Base-by-base conservation (phyloP, 805 yeast species). In the Pichia thaimueangensis region DNA sequence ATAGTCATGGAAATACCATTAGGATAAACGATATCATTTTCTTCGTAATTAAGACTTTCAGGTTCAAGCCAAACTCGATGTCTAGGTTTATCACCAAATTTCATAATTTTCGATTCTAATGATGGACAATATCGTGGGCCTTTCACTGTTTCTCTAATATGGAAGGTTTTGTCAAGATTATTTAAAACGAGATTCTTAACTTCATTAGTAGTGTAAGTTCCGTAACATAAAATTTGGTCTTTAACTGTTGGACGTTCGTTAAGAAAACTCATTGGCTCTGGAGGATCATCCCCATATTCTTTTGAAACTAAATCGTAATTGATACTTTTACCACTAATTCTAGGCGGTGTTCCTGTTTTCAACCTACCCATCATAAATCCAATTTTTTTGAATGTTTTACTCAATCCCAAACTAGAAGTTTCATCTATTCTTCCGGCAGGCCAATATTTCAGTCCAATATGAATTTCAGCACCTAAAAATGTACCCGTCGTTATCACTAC, bases 41-140 rank as follows among this genome's bases (percentile, higher is more conserved):
- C 35, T 30, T 35, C 43, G 6, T 13, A 28, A 53, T 86, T 82
- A 15, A 89, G 65, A 0, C 98, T 98, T 60, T 93, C 99, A 0
- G 97, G 97, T 62, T 93, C 98, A 7, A 93, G 67, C 98, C 98
- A 93, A 4, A 93, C 78, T 43, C 82, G 73, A 59, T 93, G 98
- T 0, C 78, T 67, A 4, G 71, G 65, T 56, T 85, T 89, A 35
- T 84, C 84, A 2, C 86, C 70, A 58, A 93, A 93, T 49, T 87
- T 74, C 31, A 84, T 74, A 23, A 93, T 69, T 57, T 93, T 93
- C 6, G 95, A 79, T 60, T 93, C 99, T 39, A 93, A 78, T 0
- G 97, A 91, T 1, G 99, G 99, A 62, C 99, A 93, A 60, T 93
- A 93, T 23, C 99, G 67, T 2, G 99, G 99, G 0, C 98, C 98